Base-by-base conservation (phyloP, 192 early-diverging fungal species). In the Pilobolus umbonatus region DNA sequence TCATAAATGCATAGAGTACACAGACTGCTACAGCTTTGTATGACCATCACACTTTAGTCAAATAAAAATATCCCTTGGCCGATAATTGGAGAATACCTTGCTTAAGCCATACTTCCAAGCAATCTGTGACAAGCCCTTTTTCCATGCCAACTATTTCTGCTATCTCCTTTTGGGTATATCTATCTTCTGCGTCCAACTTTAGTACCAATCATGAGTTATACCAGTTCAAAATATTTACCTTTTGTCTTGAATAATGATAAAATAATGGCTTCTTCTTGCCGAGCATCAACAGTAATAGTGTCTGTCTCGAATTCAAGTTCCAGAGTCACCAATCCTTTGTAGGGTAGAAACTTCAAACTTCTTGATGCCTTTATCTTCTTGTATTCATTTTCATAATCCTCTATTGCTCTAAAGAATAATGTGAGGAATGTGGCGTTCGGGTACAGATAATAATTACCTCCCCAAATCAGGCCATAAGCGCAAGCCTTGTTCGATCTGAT, bases 31-130 rank as follows among this genome's bases (percentile, higher is more conserved):
- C n/a, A n/a, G n/a, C n/a, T n/a, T n/a, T n/a, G n/a, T n/a, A n/a
- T n/a, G n/a, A n/a, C n/a, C n/a, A n/a, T n/a, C n/a, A n/a, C n/a
- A n/a, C 57, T 24, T 59, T 32, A 11, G 38, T 31, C 10, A 59
- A 32, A 3, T 46, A 32, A 24, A 47, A 48, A 25, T 47, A 29
- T 0, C 43, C 30, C 21, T 14, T 32, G 22, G 40, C 43, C 28
- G 44, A 45, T 17, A 47, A 30, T 21, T 34, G 10, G 15, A 64
- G 28, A 15, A 64, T 44, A 8, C 38, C 12, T 15, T 55, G 42
- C 9, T 55, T 26, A 2, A 45, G n/a, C 62, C 62, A 64, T 19
- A 56, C 55, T 12, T 56, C 43, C 24, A 64, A 30, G n/a, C 43
- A 29, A 15, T 56, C 44, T 4, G 49, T 26, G 22, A 45, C 42